Conservation (phyloP, 768 basidiomycete species). For the Mycena polygramma region DNA sequence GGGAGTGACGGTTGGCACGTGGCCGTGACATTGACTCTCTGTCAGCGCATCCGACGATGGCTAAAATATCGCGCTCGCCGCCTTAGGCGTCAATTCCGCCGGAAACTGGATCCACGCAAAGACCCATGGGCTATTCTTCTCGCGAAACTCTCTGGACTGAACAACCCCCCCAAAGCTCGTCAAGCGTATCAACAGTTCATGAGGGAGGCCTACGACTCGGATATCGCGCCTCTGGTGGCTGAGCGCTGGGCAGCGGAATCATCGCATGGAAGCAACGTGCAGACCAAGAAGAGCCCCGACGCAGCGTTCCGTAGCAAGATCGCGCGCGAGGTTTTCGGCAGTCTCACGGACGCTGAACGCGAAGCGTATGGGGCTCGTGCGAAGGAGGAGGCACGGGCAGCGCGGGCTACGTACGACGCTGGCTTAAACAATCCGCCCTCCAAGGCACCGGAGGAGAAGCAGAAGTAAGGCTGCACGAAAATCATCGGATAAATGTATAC, state of each 20-base stretch:
- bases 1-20: background rate
- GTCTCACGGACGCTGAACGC: too few relatives aligned
- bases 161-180: background rate
- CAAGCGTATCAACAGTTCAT: background rate
- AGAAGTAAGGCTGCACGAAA: too few relatives aligned
- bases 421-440: too few relatives aligned
- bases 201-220: background rate
- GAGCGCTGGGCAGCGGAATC: background rate
- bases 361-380: too few relatives aligned
- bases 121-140: background rate
- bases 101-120: background rate
- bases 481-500: too few relatives aligned
- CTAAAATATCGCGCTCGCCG: background rate
- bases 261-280: background rate
- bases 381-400: too few relatives aligned
- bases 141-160: background rate
- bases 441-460: too few relatives aligned
- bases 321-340: too few relatives aligned
- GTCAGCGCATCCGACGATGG: background rate
- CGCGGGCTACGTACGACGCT: too few relatives aligned
- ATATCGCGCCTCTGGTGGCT: background rate
- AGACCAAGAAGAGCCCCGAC: too few relatives aligned
- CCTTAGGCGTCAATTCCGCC: background rate
- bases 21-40: background rate
- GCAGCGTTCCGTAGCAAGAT: too few relatives aligned